These are phyloP conservation scores for Dryadomyces quercus-mongolicae DNA, from an alignment of 2,329 filamentous ascomycete genomes.

Conservation along the genomic window DNA sequence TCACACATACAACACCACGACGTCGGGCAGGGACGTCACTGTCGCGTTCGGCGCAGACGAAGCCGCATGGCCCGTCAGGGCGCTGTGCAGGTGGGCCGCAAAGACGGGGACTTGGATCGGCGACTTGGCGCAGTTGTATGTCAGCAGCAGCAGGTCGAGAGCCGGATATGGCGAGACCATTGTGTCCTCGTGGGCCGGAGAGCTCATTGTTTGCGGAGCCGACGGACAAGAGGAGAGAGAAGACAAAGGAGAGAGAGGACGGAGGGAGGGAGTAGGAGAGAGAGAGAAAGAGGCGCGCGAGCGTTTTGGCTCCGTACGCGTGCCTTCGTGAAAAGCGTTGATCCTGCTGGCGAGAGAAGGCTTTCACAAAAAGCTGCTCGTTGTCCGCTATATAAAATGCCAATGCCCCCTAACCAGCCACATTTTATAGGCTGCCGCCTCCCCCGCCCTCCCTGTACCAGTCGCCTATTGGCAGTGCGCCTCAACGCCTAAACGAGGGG, in stretches of 20 bases:
- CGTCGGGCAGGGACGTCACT: constrained; percentile 32
- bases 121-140: constrained; percentile 77
- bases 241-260: no score
- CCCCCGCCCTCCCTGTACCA: background rate
- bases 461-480: background rate
- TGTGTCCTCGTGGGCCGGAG: constrained; percentile 5
- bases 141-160: constrained; percentile 66
- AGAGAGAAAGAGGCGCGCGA: no score
- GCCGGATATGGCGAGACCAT: constrained; percentile 27
- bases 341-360: no score
- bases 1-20: constrained; percentile 44
- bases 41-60: background rate
- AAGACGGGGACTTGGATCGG: constrained; percentile 59
- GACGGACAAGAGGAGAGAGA: background rate
- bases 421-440: background rate
- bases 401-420: background rate
- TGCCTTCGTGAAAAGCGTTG: no score
- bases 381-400: no score
- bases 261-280: no score
- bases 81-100: constrained; percentile 53
- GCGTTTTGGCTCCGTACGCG: no score
- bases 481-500: no score
- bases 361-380: no score
- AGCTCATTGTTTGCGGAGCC: background rate
- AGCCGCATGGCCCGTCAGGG: constrained; percentile 27